These are phyloP conservation scores for Adansonia gregorii DNA, from an alignment of 441 rosid species.

Conservation along the genomic window DNA sequence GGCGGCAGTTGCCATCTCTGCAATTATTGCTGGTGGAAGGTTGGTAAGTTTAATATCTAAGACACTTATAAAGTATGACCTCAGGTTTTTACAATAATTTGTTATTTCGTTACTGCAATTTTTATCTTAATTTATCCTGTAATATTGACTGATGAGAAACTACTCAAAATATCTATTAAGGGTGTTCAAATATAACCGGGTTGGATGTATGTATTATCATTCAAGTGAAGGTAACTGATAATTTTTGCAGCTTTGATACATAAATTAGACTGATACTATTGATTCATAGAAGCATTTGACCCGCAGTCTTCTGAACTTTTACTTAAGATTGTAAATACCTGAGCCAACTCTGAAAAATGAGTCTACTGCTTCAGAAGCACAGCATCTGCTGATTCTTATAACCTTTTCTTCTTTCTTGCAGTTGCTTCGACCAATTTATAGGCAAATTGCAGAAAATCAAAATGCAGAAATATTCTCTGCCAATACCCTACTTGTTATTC, in stretches of 20 bases:
- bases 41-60: conserved; percentile 59
- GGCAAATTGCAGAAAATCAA: conserved; percentile 95
- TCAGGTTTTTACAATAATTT: conserved; percentile 30
- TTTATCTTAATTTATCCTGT: conserved; percentile 32
- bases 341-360: conserved; percentile 15
- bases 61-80: conserved; percentile 12
- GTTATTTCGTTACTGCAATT: conserved; percentile 17
- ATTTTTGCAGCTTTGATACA: neutral
- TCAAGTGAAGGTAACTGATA: conserved; percentile 1
- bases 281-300: conserved; percentile 8
- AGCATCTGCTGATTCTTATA: conserved; percentile 24
- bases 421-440: conserved; percentile 98
- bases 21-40: conserved; percentile 97
- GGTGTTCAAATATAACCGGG: conserved; percentile 4
- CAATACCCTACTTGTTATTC: conserved; percentile 91
- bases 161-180: neutral
- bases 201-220: neutral
- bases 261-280: neutral
- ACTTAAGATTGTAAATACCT: neutral
- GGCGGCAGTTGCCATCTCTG: conserved; percentile 94
- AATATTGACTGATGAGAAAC: conserved; percentile 24
- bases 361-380: conserved; percentile 21
- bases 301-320: conserved; percentile 7
- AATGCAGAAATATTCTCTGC: conserved; percentile 99
- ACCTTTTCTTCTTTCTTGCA: conserved; percentile 44